phyloP scores from a whole-genome alignment of 2,329 filamentous ascomycete species.

The Xylariaceae sp. region DNA sequence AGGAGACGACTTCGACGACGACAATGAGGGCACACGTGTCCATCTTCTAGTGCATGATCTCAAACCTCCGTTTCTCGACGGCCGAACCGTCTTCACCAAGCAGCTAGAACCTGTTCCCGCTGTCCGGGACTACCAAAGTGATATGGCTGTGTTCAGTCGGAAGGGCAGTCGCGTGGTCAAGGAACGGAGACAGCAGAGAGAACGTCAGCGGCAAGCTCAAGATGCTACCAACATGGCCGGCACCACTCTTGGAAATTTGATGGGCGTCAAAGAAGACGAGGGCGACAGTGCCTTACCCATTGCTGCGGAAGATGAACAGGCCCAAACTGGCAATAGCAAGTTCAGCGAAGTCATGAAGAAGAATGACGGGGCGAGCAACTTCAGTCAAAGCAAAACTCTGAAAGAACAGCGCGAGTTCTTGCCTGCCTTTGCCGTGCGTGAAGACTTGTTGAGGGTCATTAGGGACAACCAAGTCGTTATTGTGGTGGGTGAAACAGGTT shows the following conservation, averaged over 20 bases:
- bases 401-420: slow-evolving; percentile 88
- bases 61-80: slow-evolving; percentile 89
- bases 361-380: slow-evolving; percentile 77
- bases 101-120: slow-evolving; percentile 93
- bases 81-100: slow-evolving; percentile 93
- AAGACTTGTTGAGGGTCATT: slow-evolving; percentile 86
- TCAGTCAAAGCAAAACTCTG: slow-evolving; percentile 87
- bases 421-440: slow-evolving; percentile 91
- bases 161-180: slow-evolving; percentile 92
- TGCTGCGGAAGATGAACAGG: slow-evolving; percentile 62
- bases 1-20: slow-evolving; percentile 77
- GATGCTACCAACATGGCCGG: slow-evolving; percentile 91
- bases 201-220: slow-evolving; percentile 89
- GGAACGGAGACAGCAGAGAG: slow-evolving; percentile 84
- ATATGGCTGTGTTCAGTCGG: slow-evolving; percentile 96
- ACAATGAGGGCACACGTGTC: slow-evolving; percentile 82
- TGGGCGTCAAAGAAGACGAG: slow-evolving; percentile 90
- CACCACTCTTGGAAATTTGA: slow-evolving; percentile 86
- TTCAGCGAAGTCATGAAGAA: slow-evolving; percentile 90
- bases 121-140: slow-evolving; percentile 87
- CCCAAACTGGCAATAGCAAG: slow-evolving; percentile 63
- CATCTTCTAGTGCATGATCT: slow-evolving; percentile 92
- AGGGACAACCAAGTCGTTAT: slow-evolving; percentile 96
- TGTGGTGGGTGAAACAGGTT: slow-evolving; percentile 94
- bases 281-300: slow-evolving; percentile 85